Base-by-base conservation (phyloP, 352 stramenopile genomes). In the Phytophthora sojae region DNA sequence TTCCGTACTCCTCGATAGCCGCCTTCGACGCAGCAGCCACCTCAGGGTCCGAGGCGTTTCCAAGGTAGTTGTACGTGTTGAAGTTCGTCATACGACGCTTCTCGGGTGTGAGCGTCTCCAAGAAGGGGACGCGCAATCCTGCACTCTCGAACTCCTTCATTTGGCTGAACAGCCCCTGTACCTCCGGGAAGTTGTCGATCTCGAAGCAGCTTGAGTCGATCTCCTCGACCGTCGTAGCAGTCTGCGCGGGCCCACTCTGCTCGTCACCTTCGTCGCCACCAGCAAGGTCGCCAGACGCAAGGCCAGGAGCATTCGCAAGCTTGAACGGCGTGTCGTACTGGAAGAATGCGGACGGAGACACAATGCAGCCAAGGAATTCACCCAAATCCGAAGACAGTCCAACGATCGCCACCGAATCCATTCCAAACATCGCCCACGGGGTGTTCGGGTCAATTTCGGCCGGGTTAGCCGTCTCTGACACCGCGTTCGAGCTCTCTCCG, bases 31-130 rank as follows among this genome's bases (percentile, higher is more conserved):
- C 86, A 57, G 73, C 69, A 17, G 77, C 77, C 14, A 93, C 84
- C 23, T 78, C 71, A 14, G 67, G 59, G 70, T 93, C 77, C 26
- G 79, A 88, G 2, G 88, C 85, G 52, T 94, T 90, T 19, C 88
- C 88, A 15, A 95, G 77, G 63, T 95, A 95, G 63, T 95, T 95
- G 80, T 95, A 95, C 51, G 88, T 94, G 77, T 94, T 94, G 71
- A 93, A 94, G 82, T 95, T 95, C 26, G 85, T 79, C 82, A 91
- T 91, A 49, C 82, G 76, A 12, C 85, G 80, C 75, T 90, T 93
- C 59, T 88, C 85, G 1, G 82, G 67, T 26, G 85, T 93, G 4
- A 95, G 69, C 25, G 82, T 85, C 51, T 95, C 87, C 45, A 95
- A 69, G 54, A 82, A 95, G 52, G 85, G 85, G 32, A 95, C 82